phyloP scores from a whole-genome alignment of 2,329 filamentous ascomycete species.

The Chaetomium strumarium region DNA sequence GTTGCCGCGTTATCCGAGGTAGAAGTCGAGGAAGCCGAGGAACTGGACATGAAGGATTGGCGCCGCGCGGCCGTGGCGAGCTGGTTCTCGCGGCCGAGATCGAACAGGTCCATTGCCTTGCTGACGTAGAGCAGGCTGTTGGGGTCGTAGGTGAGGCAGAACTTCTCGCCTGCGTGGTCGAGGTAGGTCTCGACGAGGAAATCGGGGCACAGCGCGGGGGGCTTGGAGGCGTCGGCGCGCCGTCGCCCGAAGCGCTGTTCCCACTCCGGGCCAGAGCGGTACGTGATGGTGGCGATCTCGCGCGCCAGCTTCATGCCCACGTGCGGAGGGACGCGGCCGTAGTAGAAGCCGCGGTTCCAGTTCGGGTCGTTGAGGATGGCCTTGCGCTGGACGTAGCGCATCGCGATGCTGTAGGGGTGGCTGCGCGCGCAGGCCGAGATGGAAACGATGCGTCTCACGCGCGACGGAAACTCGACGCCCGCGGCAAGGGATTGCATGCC shows the following conservation, averaged over 20 bases:
- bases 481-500: slow-evolving; percentile 95
- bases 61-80: slow-evolving; percentile 56
- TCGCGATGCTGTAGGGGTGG: slow-evolving; percentile 96
- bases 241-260: slow-evolving; percentile 87
- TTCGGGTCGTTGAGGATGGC: slow-evolving; percentile 99
- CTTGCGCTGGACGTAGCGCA: slow-evolving; percentile 95
- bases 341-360: slow-evolving; percentile 95
- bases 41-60: slow-evolving; percentile 36
- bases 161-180: slow-evolving; percentile 97
- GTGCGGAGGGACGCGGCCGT: slow-evolving; percentile 80
- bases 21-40: background rate
- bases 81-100: slow-evolving; percentile 71
- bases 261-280: slow-evolving; percentile 95
- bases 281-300: slow-evolving; percentile 96
- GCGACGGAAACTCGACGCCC: slow-evolving; percentile 73
- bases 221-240: slow-evolving; percentile 77
- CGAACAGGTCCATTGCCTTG: slow-evolving; percentile 98
- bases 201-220: slow-evolving; percentile 90
- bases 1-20: slow-evolving; percentile 35
- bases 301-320: slow-evolving; percentile 96
- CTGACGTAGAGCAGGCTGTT: slow-evolving; percentile 95
- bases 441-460: slow-evolving; percentile 76
- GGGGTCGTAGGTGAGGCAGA: slow-evolving; percentile 91
- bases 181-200: slow-evolving; percentile 98
- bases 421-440: slow-evolving; percentile 91